Evolutionary conservation across 129 eudicot species (phyloP).

Genomic region (Chrysanthemum makinoi): DNA sequence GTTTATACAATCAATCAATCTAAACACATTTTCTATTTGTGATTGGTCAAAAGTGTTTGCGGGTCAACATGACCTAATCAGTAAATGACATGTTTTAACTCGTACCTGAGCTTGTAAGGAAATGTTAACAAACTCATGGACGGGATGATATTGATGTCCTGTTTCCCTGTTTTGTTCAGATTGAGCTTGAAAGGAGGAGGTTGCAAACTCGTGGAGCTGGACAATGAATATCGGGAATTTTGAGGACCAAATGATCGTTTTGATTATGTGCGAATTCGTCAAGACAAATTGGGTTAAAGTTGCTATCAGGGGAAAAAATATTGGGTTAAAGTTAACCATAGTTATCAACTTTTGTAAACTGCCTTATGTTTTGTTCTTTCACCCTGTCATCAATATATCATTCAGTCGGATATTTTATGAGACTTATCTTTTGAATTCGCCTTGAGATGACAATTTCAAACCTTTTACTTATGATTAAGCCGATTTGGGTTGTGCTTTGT

Average conservation of each 20-base stretch:
- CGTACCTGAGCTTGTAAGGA: no score
- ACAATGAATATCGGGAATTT: conserved; percentile 23
- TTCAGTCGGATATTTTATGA: conserved; percentile 4
- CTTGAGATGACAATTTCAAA: no score
- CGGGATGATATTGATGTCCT: no score
- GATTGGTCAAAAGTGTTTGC: background rate
- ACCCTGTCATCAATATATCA: background rate
- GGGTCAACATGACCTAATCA: background rate
- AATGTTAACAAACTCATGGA: no score
- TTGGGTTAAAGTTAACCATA: conserved; percentile 26
- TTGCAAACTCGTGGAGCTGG: conserved; percentile 65
- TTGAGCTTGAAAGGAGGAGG: conserved; percentile 90
- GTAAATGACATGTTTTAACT: no score
- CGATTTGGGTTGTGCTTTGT: no score
- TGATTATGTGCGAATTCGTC: conserved; percentile 9
- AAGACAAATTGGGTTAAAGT: conserved; percentile 25
- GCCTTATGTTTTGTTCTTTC: conserved; percentile 25
- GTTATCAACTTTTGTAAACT: conserved; percentile 24
- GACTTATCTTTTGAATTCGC: background rate
- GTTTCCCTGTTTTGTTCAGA: conserved; percentile 38
- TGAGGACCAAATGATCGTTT: conserved; percentile 29
- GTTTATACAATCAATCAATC: background rate
- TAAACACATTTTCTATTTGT: no score
- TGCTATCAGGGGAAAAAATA: background rate
- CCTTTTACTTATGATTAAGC: no score